Conservation (phyloP, 768 basidiomycete genomes). For the Macrolepiota fuliginosa region DNA sequence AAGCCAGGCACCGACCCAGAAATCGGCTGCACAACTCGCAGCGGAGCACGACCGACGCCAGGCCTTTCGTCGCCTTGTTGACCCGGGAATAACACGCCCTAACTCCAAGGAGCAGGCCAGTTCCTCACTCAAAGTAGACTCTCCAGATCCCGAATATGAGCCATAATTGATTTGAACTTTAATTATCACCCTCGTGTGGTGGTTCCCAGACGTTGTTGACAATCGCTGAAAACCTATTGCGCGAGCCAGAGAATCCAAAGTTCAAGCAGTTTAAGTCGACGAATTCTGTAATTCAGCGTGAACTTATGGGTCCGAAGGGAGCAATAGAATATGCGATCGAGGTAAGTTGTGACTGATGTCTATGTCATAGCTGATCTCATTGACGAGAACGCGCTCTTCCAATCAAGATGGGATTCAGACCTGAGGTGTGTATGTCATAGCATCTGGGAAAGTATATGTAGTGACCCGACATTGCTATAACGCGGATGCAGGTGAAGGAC, state of each 20-base stretch:
- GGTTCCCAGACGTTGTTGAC: conserved; percentile 55
- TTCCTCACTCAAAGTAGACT: conserved; percentile 61
- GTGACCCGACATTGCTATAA: conserved; percentile 4
- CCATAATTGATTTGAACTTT: conserved; percentile 16
- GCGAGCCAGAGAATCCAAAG: conserved; percentile 70
- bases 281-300: conserved; percentile 62
- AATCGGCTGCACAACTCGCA: conserved; percentile 35
- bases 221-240: conserved; percentile 71
- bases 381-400: background rate
- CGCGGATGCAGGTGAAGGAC: conserved; percentile 49
- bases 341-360: conserved; percentile 40
- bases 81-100: conserved; percentile 74
- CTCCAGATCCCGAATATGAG: conserved; percentile 14
- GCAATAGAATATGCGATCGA: conserved; percentile 79
- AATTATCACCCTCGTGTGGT: conserved; percentile 13
- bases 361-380: conserved; percentile 14
- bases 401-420: conserved; percentile 67
- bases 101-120: conserved; percentile 61
- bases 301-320: conserved; percentile 70
- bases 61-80: conserved; percentile 70
- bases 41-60: conserved; percentile 68
- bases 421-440: conserved; percentile 44
- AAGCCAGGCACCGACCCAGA: conserved; percentile 28
- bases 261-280: conserved; percentile 76
- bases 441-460: background rate